These are phyloP conservation scores for Sordariomycetes sp. DNA, from an alignment of 2,329 filamentous ascomycete genomes.

Conservation along the genomic window DNA sequence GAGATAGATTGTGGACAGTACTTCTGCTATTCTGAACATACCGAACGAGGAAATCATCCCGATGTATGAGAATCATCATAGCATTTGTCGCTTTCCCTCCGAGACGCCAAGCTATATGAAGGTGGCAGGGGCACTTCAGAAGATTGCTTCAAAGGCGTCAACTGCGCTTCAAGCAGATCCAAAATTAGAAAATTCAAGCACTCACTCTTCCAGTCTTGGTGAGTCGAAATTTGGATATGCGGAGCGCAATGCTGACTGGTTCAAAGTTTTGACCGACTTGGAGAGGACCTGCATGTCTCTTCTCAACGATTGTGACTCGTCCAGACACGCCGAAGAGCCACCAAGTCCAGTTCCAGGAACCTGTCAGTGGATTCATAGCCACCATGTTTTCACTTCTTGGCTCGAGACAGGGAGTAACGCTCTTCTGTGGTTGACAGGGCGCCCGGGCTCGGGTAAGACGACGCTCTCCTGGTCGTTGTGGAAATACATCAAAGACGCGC, in stretches of 20 bases:
- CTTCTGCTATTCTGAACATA: slow-evolving; percentile 13
- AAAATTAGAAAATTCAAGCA: too few relatives aligned
- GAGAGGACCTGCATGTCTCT: slow-evolving; percentile 22
- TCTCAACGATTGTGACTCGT: slow-evolving; percentile 17
- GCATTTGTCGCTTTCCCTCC: slow-evolving; percentile 10
- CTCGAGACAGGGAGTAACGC: slow-evolving; percentile 13
- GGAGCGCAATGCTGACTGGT: slow-evolving; percentile 2
- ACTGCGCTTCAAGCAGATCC: too few relatives aligned
- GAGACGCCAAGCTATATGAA: slow-evolving; percentile 7
- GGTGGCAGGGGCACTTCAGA: slow-evolving; percentile 9
- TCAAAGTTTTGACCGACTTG: slow-evolving; percentile 18
- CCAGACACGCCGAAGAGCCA: slow-evolving; percentile 18
- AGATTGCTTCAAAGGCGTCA: too few relatives aligned
- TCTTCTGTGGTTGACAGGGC: slow-evolving; percentile 25
- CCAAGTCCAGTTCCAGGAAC: slow-evolving; percentile 20
- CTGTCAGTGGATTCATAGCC: slow-evolving; percentile 23
- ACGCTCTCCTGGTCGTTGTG: slow-evolving; percentile 22
- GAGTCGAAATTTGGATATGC: too few relatives aligned
- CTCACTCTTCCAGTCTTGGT: too few relatives aligned
- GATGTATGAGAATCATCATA: slow-evolving; percentile 14
- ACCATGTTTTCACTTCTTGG: slow-evolving; percentile 20
- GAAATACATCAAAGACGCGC: slow-evolving; percentile 14
- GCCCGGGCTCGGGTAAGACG: slow-evolving; percentile 27
- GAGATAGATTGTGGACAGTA: slow-evolving; percentile 14
- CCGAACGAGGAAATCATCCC: slow-evolving; percentile 10